Evolutionary conservation across 139 green algal species (phyloP).

Genomic region (Coccomyxa sp.): DNA sequence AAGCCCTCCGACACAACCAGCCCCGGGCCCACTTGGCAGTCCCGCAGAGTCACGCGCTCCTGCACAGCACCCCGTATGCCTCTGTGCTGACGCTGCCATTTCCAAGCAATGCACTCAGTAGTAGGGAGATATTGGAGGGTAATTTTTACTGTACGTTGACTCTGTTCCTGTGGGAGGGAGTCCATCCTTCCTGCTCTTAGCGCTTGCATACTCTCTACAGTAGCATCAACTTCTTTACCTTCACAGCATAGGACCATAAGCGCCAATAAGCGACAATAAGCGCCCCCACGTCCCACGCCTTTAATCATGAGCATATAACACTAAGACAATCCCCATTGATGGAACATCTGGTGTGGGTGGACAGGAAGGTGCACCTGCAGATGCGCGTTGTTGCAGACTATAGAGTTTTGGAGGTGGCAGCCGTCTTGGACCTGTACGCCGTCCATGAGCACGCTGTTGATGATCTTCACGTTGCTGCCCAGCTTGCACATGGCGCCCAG

Average conservation of each 20-base stretch:
- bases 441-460: constrained; percentile 81
- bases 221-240: no score
- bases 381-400: constrained; percentile 50
- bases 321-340: no score
- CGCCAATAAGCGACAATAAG: no score
- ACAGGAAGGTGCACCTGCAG: neutral
- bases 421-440: constrained; percentile 61
- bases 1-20: constrained; percentile 45
- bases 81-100: neutral
- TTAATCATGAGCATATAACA: no score
- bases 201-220: no score
- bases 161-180: neutral
- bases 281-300: no score
- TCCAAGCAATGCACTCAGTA: neutral
- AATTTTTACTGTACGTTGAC: neutral
- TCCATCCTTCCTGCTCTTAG: no score
- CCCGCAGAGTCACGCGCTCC: constrained; percentile 1
- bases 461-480: constrained; percentile 58
- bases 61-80: neutral
- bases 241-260: no score
- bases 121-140: neutral
- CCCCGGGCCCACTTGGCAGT: constrained; percentile 43
- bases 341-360: no score
- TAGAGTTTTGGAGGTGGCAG: constrained; percentile 70
- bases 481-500: constrained; percentile 68